Evolutionary conservation across 768 basidiomycete species (phyloP).

Genomic region (Kwoniella sp.): DNA sequence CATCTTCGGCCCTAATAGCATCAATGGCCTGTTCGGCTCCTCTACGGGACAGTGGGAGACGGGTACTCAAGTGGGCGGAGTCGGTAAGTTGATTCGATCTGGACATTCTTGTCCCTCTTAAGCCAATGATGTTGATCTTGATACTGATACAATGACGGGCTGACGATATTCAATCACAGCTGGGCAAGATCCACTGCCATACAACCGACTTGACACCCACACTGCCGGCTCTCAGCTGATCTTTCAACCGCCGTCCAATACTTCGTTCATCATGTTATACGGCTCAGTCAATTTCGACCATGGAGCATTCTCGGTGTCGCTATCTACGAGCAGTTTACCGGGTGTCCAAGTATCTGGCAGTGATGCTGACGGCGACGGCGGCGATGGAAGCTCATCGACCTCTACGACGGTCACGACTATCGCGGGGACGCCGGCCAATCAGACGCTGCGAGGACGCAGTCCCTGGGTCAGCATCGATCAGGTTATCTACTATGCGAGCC

Average conservation of each 20-base stretch:
- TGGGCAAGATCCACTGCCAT: not conserved
- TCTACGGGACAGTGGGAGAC: slow-evolving; percentile 16
- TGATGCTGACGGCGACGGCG: not conserved
- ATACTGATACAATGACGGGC: not conserved
- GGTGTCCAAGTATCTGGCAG: slow-evolving; percentile 3
- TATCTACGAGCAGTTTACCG: not conserved
- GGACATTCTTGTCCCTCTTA: too few species aligned
- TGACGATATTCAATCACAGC: not conserved
- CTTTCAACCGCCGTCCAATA: slow-evolving; percentile 11
- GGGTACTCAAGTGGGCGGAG: slow-evolving; percentile 1
- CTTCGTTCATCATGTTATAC: slow-evolving; percentile 15
- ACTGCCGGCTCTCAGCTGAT: not conserved
- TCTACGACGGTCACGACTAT: slow-evolving; percentile 5
- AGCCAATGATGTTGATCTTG: too few species aligned
- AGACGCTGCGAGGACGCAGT: not conserved
- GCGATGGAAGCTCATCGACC: not conserved
- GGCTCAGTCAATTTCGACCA: slow-evolving; percentile 20
- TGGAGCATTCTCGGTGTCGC: not conserved
- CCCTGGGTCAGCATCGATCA: slow-evolving; percentile 15
- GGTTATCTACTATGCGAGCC: slow-evolving; percentile 21
- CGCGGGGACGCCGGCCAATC: slow-evolving; percentile 4
- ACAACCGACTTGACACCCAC: slow-evolving; percentile 14
- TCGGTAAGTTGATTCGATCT: not conserved
- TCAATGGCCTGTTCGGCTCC: not conserved
- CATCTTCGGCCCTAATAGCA: slow-evolving; percentile 7